phyloP scores from a whole-genome alignment of 768 basidiomycete genomes.

The Serendipita indica region DNA sequence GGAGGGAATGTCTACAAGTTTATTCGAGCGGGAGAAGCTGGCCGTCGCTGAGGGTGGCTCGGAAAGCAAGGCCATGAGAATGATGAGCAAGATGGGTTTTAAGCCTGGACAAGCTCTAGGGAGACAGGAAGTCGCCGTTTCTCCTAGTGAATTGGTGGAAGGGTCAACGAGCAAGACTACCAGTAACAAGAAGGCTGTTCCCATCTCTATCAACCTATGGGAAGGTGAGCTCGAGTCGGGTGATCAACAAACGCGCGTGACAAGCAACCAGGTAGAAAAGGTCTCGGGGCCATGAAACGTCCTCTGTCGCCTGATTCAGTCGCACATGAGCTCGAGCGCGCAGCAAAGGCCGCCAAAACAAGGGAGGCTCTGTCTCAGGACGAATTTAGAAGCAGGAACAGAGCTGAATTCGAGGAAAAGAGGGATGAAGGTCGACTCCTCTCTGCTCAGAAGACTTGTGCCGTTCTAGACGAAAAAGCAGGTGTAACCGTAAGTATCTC shows the following conservation, averaged over 20 bases:
- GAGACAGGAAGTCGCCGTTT: not conserved
- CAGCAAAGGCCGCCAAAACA: conserved; percentile 43
- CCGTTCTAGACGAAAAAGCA: conserved; percentile 56
- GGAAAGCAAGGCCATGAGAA: conserved; percentile 64
- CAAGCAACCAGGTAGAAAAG: conserved; percentile 46
- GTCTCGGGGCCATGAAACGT: conserved; percentile 44
- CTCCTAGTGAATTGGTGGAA: not conserved
- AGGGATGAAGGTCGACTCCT: conserved; percentile 56
- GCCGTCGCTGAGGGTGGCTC: conserved; percentile 37
- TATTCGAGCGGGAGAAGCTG: conserved; percentile 64
- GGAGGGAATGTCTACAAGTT: conserved; percentile 63
- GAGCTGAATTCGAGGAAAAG: conserved; percentile 60
- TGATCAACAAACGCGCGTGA: not conserved
- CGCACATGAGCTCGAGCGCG: conserved; percentile 36
- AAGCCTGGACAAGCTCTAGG: conserved; percentile 72
- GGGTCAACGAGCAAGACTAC: not conserved
- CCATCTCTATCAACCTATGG: conserved; percentile 69
- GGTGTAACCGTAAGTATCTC: conserved; percentile 42
- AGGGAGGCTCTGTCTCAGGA: conserved; percentile 35
- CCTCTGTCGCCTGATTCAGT: conserved; percentile 39
- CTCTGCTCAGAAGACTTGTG: conserved; percentile 61
- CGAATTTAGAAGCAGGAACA: conserved; percentile 52
- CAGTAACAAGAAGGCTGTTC: conserved; percentile 40
- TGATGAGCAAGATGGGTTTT: conserved; percentile 94
- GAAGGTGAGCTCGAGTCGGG: conserved; percentile 36